These are phyloP conservation scores for Eucalyptus sideroxylon DNA, from an alignment of 345 rosid genomes.

Conservation along the genomic window DNA sequence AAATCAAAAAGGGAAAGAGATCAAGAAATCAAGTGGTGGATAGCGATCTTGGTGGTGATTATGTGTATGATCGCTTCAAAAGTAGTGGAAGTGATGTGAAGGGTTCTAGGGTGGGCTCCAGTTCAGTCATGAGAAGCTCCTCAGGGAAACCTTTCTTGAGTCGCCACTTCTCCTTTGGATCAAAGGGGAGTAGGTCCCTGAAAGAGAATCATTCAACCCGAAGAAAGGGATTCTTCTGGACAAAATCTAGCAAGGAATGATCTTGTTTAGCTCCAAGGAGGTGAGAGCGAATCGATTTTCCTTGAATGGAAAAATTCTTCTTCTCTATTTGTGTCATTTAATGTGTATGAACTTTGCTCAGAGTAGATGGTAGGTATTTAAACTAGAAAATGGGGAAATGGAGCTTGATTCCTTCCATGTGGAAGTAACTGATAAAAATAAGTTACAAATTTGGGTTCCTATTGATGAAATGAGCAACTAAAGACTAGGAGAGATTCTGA, in stretches of 20 bases:
- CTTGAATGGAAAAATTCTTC: not conserved
- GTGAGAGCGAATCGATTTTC: not conserved
- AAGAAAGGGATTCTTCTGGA: slow-evolving; percentile 87
- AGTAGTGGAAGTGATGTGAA: slow-evolving; percentile 32
- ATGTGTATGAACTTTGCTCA: not conserved
- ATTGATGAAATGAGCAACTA: not conserved
- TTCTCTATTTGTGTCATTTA: not conserved
- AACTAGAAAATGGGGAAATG: not conserved
- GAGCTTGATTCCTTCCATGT: not conserved
- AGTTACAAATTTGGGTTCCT: not conserved
- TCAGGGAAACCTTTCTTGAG: slow-evolving; percentile 50
- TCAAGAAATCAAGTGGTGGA: slow-evolving; percentile 58
- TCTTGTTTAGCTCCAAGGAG: not conserved
- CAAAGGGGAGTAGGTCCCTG: slow-evolving; percentile 41
- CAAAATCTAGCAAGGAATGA: slow-evolving; percentile 74
- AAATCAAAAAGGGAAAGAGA: slow-evolving; percentile 50
- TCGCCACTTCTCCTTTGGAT: slow-evolving; percentile 74
- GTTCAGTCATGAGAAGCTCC: slow-evolving; percentile 61
- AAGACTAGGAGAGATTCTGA: not conserved
- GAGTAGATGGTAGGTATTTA: not conserved
- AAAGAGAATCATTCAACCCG: slow-evolving; percentile 35
- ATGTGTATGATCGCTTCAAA: slow-evolving; percentile 30
- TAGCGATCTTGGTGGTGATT: slow-evolving; percentile 43
- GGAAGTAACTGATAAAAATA: not conserved
- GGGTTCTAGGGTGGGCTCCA: slow-evolving; percentile 39